These are phyloP conservation scores for Castanea mollissima DNA, from an alignment of 306 rosid species.

Conservation along the genomic window DNA sequence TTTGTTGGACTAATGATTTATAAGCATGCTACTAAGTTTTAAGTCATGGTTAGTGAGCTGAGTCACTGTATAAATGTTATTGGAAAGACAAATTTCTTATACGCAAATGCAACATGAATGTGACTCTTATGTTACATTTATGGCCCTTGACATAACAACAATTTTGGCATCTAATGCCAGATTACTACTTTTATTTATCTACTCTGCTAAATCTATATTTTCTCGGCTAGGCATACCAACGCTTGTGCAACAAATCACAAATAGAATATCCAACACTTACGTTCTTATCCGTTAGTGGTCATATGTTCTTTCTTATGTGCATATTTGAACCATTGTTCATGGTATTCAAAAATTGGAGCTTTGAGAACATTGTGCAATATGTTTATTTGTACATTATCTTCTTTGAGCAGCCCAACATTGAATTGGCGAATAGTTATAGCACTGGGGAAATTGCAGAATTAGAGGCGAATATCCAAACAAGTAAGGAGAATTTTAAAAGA, in stretches of 20 bases:
- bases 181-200: not conserved
- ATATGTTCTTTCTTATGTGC: not conserved
- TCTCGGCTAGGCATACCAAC: no score
- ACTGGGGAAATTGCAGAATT: constrained; percentile 49
- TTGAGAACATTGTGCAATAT: not conserved
- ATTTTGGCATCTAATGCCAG: no score
- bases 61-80: no score
- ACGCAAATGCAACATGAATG: no score
- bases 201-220: not conserved
- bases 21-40: no score
- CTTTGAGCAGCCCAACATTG: constrained; percentile 59
- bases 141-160: no score
- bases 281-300: no score
- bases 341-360: not conserved
- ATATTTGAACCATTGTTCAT: not conserved
- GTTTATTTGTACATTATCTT: constrained; percentile 1
- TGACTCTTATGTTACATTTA: no score
- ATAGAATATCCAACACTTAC: not conserved
- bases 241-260: not conserved
- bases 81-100: no score
- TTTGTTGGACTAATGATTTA: no score
- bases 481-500: constrained; percentile 53
- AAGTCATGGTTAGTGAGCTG: no score
- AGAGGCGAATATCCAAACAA: constrained; percentile 39
- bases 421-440: constrained; percentile 53